Evolutionary conservation across 768 basidiomycete genomes (phyloP).

Genomic region (Dentipellis sp.): DNA sequence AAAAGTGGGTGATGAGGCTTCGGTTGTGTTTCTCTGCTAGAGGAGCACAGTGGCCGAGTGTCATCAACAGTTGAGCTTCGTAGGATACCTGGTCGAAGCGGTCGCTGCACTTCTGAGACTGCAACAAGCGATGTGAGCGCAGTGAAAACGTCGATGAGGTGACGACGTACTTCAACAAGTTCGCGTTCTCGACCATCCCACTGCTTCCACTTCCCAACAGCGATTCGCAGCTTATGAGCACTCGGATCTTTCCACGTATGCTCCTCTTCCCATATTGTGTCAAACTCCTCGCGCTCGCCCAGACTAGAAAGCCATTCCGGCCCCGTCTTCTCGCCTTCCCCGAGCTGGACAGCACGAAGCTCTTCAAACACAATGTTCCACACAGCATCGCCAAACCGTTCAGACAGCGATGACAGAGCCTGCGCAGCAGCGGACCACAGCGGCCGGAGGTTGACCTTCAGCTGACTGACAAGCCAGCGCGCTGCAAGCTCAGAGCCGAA

Average conservation of each 20-base stretch:
- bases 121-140: background rate
- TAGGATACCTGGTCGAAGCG: slow-evolving; percentile 71
- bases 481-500: slow-evolving; percentile 53
- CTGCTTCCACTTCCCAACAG: slow-evolving; percentile 37
- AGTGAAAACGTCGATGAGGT: too few species aligned
- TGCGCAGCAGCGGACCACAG: slow-evolving; percentile 78
- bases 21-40: slow-evolving; percentile 84
- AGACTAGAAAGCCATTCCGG: slow-evolving; percentile 19
- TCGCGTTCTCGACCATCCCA: slow-evolving; percentile 24
- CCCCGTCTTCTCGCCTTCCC: slow-evolving; percentile 5
- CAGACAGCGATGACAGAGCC: slow-evolving; percentile 45
- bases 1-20: slow-evolving; percentile 79
- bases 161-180: slow-evolving; percentile 18
- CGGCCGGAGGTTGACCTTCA: slow-evolving; percentile 90
- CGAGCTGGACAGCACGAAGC: slow-evolving; percentile 29
- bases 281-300: slow-evolving; percentile 17
- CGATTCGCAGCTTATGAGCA: slow-evolving; percentile 48
- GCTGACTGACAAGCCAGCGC: slow-evolving; percentile 74
- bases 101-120: slow-evolving; percentile 35
- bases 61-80: slow-evolving; percentile 68
- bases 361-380: slow-evolving; percentile 69
- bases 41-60: slow-evolving; percentile 57
- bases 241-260: slow-evolving; percentile 70
- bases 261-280: slow-evolving; percentile 52
- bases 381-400: slow-evolving; percentile 55